Conservation (phyloP, 2,329 filamentous ascomycete genomes). For the Phialophora tarda region DNA sequence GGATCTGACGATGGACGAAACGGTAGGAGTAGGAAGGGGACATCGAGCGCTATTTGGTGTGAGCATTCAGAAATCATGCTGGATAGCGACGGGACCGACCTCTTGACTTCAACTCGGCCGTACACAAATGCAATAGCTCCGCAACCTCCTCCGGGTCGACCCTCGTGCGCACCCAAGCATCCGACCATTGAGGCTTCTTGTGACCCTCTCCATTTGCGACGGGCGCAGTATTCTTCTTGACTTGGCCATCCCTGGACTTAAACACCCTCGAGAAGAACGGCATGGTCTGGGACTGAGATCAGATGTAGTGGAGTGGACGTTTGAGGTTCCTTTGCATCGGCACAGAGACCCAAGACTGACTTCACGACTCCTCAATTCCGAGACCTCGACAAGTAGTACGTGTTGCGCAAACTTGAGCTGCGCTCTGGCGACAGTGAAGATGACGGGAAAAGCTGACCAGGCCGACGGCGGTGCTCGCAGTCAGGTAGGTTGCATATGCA, state of each 20-base stretch:
- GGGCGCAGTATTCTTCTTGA: constrained; percentile 65
- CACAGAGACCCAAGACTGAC: constrained; percentile 8
- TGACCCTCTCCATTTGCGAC: constrained; percentile 60
- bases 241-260: constrained; percentile 73
- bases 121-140: constrained; percentile 83
- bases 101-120: constrained; percentile 89
- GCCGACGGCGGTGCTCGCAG: constrained; percentile 13
- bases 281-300: constrained; percentile 47
- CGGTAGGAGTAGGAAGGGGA: constrained; percentile 89
- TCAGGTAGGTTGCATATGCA: constrained; percentile 34
- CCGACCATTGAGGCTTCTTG: constrained; percentile 79
- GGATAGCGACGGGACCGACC: constrained; percentile 64
- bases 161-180: constrained; percentile 81
- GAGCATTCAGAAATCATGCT: constrained; percentile 36
- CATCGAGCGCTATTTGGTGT: constrained; percentile 71
- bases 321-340: constrained; percentile 26
- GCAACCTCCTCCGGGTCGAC: constrained; percentile 90
- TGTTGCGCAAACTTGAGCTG: constrained; percentile 1
- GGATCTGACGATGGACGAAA: constrained; percentile 93
- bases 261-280: constrained; percentile 67
- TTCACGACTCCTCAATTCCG: not conserved
- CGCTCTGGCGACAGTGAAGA: constrained; percentile 8
- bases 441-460: constrained; percentile 7
- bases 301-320: constrained; percentile 5
- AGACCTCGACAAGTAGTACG: not conserved